Evolutionary conservation across 345 rosid genomes (phyloP).

Genomic region (Noccaea bulbosa): DNA sequence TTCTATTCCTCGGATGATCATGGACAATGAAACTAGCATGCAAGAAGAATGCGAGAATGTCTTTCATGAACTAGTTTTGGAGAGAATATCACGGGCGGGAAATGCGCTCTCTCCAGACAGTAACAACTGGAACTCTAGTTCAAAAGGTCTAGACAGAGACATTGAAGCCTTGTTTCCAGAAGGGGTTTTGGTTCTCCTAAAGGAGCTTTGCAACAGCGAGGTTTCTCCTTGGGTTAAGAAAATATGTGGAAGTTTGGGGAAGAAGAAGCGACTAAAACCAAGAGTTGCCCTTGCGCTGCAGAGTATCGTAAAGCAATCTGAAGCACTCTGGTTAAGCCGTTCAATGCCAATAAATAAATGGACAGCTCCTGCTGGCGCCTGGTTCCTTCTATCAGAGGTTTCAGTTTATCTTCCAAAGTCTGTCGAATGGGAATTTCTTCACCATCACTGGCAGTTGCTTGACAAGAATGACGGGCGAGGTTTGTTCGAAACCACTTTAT

Average conservation of each 20-base stretch:
- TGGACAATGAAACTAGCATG: constrained; percentile 87
- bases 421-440: constrained; percentile 92
- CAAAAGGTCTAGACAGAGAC: constrained; percentile 52
- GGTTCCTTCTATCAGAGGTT: constrained; percentile 96
- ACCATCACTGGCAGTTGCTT: constrained; percentile 87
- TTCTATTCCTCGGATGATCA: constrained; percentile 79
- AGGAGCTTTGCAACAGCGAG: constrained; percentile 71
- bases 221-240: constrained; percentile 90
- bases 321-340: constrained; percentile 77
- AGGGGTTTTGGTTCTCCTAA: constrained; percentile 65
- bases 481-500: constrained; percentile 29
- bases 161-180: constrained; percentile 58
- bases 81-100: constrained; percentile 66
- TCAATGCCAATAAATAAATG: constrained; percentile 78
- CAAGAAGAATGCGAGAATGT: constrained; percentile 95
- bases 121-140: constrained; percentile 37
- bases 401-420: constrained; percentile 70
- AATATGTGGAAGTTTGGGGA: constrained; percentile 79
- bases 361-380: constrained; percentile 95
- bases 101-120: constrained; percentile 38
- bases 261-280: constrained; percentile 73
- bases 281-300: constrained; percentile 70
- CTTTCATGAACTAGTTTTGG: constrained; percentile 83
- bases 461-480: constrained; percentile 60
- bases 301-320: constrained; percentile 73